Evolutionary conservation across 1,284 basidiomycete species (phyloP).

Genomic region (Cutaneotrichosporon dermatis): DNA sequence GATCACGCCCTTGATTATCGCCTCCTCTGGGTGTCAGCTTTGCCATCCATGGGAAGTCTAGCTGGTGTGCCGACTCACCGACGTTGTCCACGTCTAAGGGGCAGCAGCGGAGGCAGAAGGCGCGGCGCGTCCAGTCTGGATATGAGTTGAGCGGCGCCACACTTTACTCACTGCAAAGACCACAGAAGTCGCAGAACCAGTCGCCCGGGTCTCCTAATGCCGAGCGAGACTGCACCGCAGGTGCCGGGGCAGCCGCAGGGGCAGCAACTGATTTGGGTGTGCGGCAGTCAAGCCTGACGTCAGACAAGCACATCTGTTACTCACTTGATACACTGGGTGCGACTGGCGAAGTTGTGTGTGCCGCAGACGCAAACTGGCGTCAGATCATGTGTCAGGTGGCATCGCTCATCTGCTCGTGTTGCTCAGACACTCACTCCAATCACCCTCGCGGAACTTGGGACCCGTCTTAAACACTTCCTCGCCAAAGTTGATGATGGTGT

Average conservation of each 20-base stretch:
- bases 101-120: conserved; percentile 16
- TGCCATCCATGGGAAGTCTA: no score
- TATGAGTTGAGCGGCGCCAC: background rate
- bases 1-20: conserved; percentile 11
- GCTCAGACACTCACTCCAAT: conserved; percentile 5
- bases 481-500: background rate
- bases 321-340: conserved; percentile 6
- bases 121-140: conserved; percentile 17
- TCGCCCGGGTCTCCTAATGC: conserved; percentile 15
- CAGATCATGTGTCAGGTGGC: background rate
- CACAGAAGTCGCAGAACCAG: conserved; percentile 18
- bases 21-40: conserved; percentile 7
- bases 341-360: conserved; percentile 4
- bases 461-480: no score
- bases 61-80: background rate
- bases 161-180: conserved; percentile 13
- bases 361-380: conserved; percentile 9
- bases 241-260: background rate
- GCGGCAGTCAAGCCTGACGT: conserved; percentile 3
- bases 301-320: background rate
- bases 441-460: background rate
- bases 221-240: background rate
- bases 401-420: no score
- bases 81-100: conserved; percentile 15
- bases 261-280: background rate